phyloP scores from a whole-genome alignment of 2,329 filamentous ascomycete species.

The Pseudogymnoascus sp. region DNA sequence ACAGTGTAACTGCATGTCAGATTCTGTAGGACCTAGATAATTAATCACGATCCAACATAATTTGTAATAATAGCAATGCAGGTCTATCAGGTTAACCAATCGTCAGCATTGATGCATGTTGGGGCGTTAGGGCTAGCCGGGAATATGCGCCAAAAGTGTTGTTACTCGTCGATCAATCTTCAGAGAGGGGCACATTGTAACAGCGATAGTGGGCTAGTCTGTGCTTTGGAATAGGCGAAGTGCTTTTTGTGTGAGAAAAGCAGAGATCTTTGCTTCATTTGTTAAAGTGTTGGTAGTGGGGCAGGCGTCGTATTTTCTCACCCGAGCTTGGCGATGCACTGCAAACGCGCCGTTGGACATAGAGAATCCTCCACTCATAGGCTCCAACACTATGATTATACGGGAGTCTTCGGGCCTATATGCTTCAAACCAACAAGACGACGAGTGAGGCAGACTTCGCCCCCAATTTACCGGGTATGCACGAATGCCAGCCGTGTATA shows the following conservation, averaged over 20 bases:
- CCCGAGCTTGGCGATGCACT: not conserved
- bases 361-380: not conserved
- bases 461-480: not conserved
- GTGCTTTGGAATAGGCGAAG: not conserved
- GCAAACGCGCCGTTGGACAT: not conserved
- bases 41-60: not conserved
- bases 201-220: not conserved
- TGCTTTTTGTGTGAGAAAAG: not conserved
- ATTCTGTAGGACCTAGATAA: not conserved
- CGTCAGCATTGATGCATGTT: not conserved
- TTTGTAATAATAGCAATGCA: not conserved
- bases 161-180: not conserved
- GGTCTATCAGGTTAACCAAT: not conserved
- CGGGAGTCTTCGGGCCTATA: not conserved
- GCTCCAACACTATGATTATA: not conserved
- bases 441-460: not conserved
- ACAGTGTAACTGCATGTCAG: not conserved
- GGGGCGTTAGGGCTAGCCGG: not conserved
- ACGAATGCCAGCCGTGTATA: not conserved
- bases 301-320: not conserved
- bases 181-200: not conserved
- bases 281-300: not conserved
- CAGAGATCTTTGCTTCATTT: slow-evolving; percentile 3
- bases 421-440: not conserved
- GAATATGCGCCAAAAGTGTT: not conserved